phyloP scores from a whole-genome alignment of 169 alveolate genomes.

The Plasmodium gonderi region DNA sequence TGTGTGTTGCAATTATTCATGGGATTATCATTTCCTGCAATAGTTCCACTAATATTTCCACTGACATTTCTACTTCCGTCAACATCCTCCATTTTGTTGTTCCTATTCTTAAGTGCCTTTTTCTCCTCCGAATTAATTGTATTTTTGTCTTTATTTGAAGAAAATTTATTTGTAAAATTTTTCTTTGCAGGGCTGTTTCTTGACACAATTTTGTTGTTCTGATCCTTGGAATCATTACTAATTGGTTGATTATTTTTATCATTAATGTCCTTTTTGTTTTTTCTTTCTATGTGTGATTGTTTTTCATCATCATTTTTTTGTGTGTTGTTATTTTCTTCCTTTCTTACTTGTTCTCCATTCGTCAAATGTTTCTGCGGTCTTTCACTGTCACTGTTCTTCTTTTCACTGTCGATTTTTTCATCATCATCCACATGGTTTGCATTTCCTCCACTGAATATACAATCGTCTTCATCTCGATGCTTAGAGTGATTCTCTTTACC shows the following conservation, averaged over 20 bases:
- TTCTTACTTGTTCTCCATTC: neutral
- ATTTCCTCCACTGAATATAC: neutral
- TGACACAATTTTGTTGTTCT: neutral
- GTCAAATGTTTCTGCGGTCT: neutral
- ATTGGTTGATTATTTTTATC: neutral
- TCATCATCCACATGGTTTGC: neutral
- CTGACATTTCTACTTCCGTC: neutral
- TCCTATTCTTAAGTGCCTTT: constrained; percentile 10
- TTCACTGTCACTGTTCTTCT: neutral
- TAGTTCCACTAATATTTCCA: neutral
- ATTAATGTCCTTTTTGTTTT: constrained; percentile 2
- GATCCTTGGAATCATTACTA: constrained; percentile 6
- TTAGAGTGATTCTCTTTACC: too few species aligned
- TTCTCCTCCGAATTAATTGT: constrained; percentile 28
- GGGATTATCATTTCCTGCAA: neutral
- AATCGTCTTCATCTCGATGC: too few species aligned
- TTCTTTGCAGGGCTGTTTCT: neutral
- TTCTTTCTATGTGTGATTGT: constrained; percentile 5
- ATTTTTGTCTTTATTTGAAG: constrained; percentile 12
- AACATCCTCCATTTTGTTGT: constrained; percentile 21
- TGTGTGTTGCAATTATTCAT: constrained; percentile 20
- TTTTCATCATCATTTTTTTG: constrained; percentile 7
- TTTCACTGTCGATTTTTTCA: neutral
- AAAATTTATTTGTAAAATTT: neutral
- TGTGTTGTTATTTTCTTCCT: neutral